phyloP scores from a whole-genome alignment of 768 basidiomycete species.

The Mycena crocata region DNA sequence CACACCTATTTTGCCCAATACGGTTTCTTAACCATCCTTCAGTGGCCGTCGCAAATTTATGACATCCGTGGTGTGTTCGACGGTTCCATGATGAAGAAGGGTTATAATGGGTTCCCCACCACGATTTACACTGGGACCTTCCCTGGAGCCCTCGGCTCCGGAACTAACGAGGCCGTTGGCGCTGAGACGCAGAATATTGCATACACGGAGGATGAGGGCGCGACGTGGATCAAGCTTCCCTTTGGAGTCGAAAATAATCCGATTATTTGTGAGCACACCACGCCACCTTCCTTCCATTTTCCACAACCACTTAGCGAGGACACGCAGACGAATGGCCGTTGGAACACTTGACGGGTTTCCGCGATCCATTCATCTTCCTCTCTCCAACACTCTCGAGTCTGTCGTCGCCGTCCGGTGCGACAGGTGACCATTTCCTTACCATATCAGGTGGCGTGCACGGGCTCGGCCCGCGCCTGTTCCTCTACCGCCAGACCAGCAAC shows the following conservation, averaged over 20 bases:
- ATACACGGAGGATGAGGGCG: conserved; percentile 27
- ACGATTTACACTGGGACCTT: conserved; percentile 28
- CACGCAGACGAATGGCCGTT: conserved; percentile 24
- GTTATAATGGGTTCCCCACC: conserved; percentile 21
- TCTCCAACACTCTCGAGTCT: conserved; percentile 19
- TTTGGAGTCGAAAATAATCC: conserved; percentile 23
- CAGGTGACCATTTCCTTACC: conserved; percentile 29
- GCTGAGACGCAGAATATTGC: conserved; percentile 28
- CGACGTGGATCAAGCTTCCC: conserved; percentile 28
- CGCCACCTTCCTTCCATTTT: not conserved
- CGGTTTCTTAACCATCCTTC: too few species aligned
- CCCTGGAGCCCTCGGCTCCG: conserved; percentile 19
- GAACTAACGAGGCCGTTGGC: conserved; percentile 19
- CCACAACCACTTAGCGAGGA: not conserved
- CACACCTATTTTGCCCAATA: too few species aligned
- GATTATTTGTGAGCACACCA: conserved; percentile 14
- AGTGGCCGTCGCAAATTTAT: conserved; percentile 28
- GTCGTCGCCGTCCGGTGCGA: conserved; percentile 18
- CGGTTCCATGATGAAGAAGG: conserved; percentile 31
- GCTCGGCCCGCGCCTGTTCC: conserved; percentile 22
- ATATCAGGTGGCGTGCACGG: conserved; percentile 25
- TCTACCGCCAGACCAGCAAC: conserved; percentile 30
- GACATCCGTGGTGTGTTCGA: conserved; percentile 29
- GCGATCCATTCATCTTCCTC: conserved; percentile 25
- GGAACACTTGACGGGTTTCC: conserved; percentile 23